These are phyloP conservation scores for Edaphochlamys debaryana DNA, from an alignment of 139 green algal genomes.

Conservation along the genomic window DNA sequence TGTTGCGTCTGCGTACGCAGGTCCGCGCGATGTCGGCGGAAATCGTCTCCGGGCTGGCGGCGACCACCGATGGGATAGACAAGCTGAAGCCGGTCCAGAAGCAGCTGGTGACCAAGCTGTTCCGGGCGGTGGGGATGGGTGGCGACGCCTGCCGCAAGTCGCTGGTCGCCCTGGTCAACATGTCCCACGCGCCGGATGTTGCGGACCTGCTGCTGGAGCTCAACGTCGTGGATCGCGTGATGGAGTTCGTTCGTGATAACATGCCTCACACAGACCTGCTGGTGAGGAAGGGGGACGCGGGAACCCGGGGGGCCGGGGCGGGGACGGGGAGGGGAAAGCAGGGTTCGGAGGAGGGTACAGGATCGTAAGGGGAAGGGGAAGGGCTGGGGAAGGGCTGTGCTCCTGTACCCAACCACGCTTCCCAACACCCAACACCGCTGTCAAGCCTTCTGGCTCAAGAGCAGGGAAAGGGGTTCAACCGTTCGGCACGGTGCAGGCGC, in stretches of 20 bases:
- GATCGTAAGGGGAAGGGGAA: no score
- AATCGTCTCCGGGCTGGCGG: constrained; percentile 75
- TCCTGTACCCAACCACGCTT: no score
- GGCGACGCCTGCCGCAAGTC: constrained; percentile 32
- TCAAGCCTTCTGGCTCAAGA: no score
- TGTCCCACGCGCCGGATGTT: constrained; percentile 60
- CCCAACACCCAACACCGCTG: no score
- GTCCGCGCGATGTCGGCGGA: constrained; percentile 64
- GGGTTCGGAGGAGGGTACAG: no score
- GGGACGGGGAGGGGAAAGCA: no score
- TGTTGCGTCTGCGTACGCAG: no score
- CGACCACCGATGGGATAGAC: constrained; percentile 66
- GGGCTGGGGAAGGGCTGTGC: no score
- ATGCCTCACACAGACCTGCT: constrained; percentile 62
- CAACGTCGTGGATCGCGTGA: constrained; percentile 50
- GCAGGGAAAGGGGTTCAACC: no score
- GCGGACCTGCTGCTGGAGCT: constrained; percentile 57
- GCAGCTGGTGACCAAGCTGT: constrained; percentile 57
- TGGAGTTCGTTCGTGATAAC: constrained; percentile 74
- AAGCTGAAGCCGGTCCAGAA: constrained; percentile 44
- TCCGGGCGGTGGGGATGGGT: constrained; percentile 54
- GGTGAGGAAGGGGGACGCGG: constrained; percentile 25
- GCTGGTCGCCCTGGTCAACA: constrained; percentile 76
- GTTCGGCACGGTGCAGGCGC: no score
- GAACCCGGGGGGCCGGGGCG: no score